Percentiles rank a stretch among this genome's conserved stretches.
Conservation (phyloP, 306 rosid species). For the barrel medic (Medicago truncatula) region MtrunA17r5.0-ANR NC_053049.1:24256501-24257000, state of each 20-base stretch:
- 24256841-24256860: slow-evolving; percentile 22
- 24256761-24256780: slow-evolving; percentile 98
- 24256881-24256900: background rate
- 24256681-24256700: slow-evolving; percentile 48
- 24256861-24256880: slow-evolving; percentile 31
- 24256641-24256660: background rate
- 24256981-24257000: background rate
- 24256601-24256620: slow-evolving; percentile 32
- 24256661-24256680: slow-evolving; percentile 12
- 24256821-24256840: slow-evolving; percentile 56
- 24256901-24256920: slow-evolving; percentile 23
- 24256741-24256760: slow-evolving; percentile 98
- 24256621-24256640: slow-evolving; percentile 28
- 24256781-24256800: slow-evolving; percentile 99
- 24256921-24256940: background rate
- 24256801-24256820: slow-evolving; percentile 96
- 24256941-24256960: background rate
- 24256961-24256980: slow-evolving; percentile 14
- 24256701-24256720: slow-evolving; percentile 99
- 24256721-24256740: slow-evolving; percentile 96
- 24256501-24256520: slow-evolving; percentile 78
- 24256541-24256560: slow-evolving; percentile 98
- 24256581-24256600: slow-evolving; percentile 96
- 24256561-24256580: slow-evolving; percentile 98
- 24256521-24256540: slow-evolving; percentile 93